Conservation (phyloP, 2,329 filamentous ascomycete genomes). For the Claviceps pazoutovae region DNA sequence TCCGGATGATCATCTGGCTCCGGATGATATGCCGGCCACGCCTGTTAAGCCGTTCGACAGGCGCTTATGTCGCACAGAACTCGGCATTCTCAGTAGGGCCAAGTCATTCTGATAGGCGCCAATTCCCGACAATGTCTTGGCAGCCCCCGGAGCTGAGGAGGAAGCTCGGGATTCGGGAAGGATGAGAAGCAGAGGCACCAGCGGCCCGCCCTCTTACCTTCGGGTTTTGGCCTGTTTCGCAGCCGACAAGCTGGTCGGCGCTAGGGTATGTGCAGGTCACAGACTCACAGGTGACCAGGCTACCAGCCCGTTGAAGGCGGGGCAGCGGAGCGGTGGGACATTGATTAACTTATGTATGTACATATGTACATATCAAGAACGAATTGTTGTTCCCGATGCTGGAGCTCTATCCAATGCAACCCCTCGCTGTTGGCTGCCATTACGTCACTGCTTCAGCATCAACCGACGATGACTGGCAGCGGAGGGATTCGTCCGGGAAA, state of each 20-base stretch:
- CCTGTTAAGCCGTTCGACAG: background rate
- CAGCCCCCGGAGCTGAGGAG: background rate
- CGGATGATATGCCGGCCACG: background rate
- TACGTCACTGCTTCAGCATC: background rate
- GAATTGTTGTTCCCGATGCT: too few species aligned
- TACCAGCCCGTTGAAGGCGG: too few species aligned
- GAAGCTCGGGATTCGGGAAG: slow-evolving; percentile 10
- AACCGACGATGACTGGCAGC: background rate
- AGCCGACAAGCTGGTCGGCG: background rate
- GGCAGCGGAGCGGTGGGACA: too few species aligned
- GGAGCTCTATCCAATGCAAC: background rate
- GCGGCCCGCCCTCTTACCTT: background rate
- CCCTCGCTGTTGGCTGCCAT: background rate
- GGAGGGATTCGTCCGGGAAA: background rate
- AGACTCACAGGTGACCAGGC: too few species aligned
- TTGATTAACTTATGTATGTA: too few species aligned
- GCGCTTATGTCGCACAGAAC: slow-evolving; percentile 3
- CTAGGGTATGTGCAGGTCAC: too few species aligned
- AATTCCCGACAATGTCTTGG: background rate
- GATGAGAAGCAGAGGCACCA: background rate
- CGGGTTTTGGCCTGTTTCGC: too few species aligned
- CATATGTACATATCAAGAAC: too few species aligned
- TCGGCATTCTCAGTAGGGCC: slow-evolving; percentile 3
- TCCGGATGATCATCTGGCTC: background rate
- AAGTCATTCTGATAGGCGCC: background rate